phyloP scores from a whole-genome alignment of 1,284 basidiomycete genomes.

The Rhodotorula sp. region DNA sequence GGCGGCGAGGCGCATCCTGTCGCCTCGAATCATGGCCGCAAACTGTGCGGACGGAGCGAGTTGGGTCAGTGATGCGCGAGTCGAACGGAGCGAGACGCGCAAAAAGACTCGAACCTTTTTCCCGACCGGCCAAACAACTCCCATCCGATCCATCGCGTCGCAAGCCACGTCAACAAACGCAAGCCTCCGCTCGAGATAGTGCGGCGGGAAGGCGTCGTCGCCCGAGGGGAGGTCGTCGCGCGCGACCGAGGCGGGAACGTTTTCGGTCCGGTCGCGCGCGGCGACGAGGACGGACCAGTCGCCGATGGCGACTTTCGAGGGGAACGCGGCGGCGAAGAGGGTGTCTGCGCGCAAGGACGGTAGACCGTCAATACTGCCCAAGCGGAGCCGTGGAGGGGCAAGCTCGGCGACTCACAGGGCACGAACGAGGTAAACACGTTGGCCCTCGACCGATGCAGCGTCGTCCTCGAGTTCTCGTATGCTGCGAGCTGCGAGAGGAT shows the following conservation, averaged over 20 bases:
- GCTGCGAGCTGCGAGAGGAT: slow-evolving; percentile 35
- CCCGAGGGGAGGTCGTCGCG: slow-evolving; percentile 18
- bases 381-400: no score
- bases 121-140: slow-evolving; percentile 32
- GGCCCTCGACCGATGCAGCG: slow-evolving; percentile 20
- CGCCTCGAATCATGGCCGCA: slow-evolving; percentile 30
- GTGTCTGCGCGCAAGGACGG: slow-evolving; percentile 7
- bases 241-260: slow-evolving; percentile 20
- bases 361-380: not conserved
- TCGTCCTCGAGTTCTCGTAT: slow-evolving; percentile 36
- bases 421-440: slow-evolving; percentile 33
- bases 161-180: slow-evolving; percentile 25
- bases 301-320: slow-evolving; percentile 35
- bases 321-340: slow-evolving; percentile 33
- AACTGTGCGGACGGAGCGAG: slow-evolving; percentile 9
- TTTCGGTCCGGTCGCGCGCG: slow-evolving; percentile 29
- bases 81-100: not conserved
- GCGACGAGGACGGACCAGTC: slow-evolving; percentile 33
- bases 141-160: slow-evolving; percentile 37
- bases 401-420: slow-evolving; percentile 25
- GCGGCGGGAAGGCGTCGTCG: slow-evolving; percentile 38
- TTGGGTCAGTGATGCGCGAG: not conserved
- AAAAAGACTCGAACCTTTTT: slow-evolving; percentile 15
- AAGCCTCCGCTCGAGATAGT: slow-evolving; percentile 25
- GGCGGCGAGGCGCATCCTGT: slow-evolving; percentile 16